Evolutionary conservation across 1,284 basidiomycete genomes (phyloP).

Genomic region (Mixia osmundae): DNA sequence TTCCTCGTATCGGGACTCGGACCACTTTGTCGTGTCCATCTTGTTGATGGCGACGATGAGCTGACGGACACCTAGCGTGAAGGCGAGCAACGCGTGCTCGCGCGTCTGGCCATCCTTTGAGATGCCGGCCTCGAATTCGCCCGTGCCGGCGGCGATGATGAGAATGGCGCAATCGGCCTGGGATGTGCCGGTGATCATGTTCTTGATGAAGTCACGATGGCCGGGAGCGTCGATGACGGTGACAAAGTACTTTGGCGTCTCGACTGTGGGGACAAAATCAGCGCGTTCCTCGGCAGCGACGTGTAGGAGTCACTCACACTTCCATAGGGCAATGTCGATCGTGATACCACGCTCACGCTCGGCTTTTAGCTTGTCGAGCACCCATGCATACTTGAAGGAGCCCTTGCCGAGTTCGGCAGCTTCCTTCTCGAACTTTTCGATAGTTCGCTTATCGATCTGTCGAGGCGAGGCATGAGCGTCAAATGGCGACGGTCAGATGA

Average conservation of each 20-base stretch:
- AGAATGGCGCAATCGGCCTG: constrained; percentile 99
- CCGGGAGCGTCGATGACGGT: constrained; percentile 94
- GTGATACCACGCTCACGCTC: constrained; percentile 99
- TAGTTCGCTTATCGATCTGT: too few species aligned
- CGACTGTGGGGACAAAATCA: background rate
- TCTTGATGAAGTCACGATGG: constrained; percentile 99
- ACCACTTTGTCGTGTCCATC: constrained; percentile 99
- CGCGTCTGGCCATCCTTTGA: constrained; percentile 99
- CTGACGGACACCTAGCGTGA: constrained; percentile 99
- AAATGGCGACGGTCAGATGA: background rate
- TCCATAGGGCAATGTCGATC: constrained; percentile 99
- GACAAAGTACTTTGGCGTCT: constrained; percentile 23
- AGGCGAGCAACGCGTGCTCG: constrained; percentile 98
- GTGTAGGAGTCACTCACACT: constrained; percentile 97
- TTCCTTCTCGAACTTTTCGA: constrained; percentile 82
- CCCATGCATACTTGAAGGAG: constrained; percentile 51
- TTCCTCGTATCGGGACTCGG: constrained; percentile 99
- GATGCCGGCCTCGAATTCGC: constrained; percentile 99
- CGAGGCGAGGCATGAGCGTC: background rate
- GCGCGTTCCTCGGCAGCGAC: too few species aligned
- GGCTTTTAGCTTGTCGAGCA: constrained; percentile 99
- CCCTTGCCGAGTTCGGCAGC: constrained; percentile 97
- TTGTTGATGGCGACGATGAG: constrained; percentile 99
- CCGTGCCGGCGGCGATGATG: constrained; percentile 96
- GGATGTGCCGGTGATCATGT: constrained; percentile 99